A percentile compares a stretch with the other conserved stretches of the same genome.
Evolutionary conservation across 1,284 basidiomycete species (phyloP).

Genomic region (Puccinia horiana): DNA sequence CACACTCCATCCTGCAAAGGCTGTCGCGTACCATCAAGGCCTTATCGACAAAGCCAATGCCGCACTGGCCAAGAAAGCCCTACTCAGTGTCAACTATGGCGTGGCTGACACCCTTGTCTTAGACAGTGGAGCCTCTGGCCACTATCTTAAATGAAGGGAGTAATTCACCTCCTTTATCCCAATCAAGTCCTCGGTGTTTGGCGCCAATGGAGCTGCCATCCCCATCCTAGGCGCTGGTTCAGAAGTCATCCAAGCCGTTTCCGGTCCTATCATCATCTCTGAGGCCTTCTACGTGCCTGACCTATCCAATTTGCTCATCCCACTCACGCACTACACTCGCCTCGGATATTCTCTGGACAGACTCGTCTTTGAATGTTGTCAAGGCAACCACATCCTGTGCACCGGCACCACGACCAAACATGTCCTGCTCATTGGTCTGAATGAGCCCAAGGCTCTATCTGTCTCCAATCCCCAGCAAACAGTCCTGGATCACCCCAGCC

Average conservation of each 20-base stretch:
- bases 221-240: not conserved
- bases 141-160: not conserved
- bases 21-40: too few species aligned
- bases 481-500: too few species aligned
- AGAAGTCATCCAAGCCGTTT: not conserved
- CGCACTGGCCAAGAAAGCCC: too few species aligned
- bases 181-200: not conserved
- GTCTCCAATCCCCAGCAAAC: too few species aligned
- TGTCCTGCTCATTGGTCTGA: not conserved
- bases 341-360: too few species aligned
- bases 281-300: not conserved
- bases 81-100: not conserved
- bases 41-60: too few species aligned
- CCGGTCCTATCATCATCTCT: not conserved
- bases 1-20: too few species aligned
- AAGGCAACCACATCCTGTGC: not conserved
- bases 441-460: too few species aligned
- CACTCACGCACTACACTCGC: too few species aligned
- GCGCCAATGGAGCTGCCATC: not conserved
- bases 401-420: not conserved
- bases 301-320: not conserved
- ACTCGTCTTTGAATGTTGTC: not conserved
- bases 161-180: not conserved
- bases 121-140: not conserved
- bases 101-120: not conserved